These are phyloP conservation scores for Hysterangium stoloniferum DNA, from an alignment of 768 basidiomycete species.

Conservation along the genomic window DNA sequence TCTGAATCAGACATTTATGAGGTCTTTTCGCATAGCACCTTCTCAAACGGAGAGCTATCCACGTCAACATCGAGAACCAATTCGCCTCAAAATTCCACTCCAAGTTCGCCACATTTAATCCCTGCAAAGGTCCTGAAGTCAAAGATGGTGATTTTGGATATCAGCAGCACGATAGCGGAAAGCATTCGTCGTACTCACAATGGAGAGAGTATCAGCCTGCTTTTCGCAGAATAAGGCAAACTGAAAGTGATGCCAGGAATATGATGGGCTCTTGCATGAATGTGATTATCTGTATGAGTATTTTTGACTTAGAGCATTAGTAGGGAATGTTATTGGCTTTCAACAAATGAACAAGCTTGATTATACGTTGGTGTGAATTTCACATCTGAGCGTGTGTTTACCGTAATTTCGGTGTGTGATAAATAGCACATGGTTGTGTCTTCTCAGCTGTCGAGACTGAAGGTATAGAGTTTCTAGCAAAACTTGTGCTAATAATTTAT, in stretches of 20 bases:
- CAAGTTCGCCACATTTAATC: slow-evolving; percentile 6
- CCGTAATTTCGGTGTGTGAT: too few species aligned
- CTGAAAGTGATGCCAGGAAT: background rate
- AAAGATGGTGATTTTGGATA: slow-evolving; percentile 85
- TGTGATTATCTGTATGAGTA: slow-evolving; percentile 8
- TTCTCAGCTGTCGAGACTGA: background rate
- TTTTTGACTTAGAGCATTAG: background rate
- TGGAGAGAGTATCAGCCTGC: slow-evolving; percentile 83
- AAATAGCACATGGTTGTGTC: background rate
- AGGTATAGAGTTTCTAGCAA: too few species aligned
- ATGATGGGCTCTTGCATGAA: background rate
- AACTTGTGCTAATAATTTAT: too few species aligned
- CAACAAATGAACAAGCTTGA: background rate
- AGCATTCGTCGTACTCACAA: slow-evolving; percentile 93
- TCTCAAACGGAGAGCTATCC: slow-evolving; percentile 10
- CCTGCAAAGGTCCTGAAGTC: slow-evolving; percentile 39
- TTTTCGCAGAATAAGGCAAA: slow-evolving; percentile 50
- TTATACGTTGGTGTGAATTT: too few species aligned
- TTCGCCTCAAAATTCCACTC: slow-evolving; percentile 14
- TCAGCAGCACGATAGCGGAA: slow-evolving; percentile 89
- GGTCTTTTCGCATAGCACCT: slow-evolving; percentile 10
- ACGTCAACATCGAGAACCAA: slow-evolving; percentile 8
- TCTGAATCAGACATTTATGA: background rate
- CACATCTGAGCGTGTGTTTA: too few species aligned
- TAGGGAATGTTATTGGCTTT: too few species aligned